These are phyloP conservation scores for Agarophyton chilense DNA, from an alignment of 23 red algal species.

Conservation along the genomic window DNA sequence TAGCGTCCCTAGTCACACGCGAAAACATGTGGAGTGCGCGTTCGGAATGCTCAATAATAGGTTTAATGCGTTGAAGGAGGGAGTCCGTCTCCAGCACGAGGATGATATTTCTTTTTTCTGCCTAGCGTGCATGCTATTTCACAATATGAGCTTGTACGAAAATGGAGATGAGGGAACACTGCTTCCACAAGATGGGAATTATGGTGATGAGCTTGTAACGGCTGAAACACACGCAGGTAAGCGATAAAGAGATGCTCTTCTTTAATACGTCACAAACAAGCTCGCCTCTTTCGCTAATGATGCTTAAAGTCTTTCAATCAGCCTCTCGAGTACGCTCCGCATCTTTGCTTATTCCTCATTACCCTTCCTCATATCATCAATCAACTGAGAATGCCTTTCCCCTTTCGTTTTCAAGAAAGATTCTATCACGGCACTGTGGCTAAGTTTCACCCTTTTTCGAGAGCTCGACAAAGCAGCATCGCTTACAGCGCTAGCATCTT, in stretches of 20 bases:
- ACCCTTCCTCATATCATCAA: slow-evolving; percentile 2
- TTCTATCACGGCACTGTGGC: neutral
- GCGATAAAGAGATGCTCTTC: slow-evolving; percentile 14
- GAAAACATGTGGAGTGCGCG: slow-evolving; percentile 37
- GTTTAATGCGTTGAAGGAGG: neutral
- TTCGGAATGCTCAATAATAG: slow-evolving; percentile 48
- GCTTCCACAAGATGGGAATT: neutral
- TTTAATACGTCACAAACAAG: slow-evolving; percentile 11
- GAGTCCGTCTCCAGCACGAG: slow-evolving; percentile 4
- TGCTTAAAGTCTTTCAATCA: slow-evolving; percentile 13
- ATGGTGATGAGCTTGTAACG: neutral
- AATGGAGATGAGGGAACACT: neutral
- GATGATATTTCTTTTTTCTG: slow-evolving; percentile 1
- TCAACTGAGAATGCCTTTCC: neutral
- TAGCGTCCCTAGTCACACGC: neutral
- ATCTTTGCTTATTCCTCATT: slow-evolving; percentile 30
- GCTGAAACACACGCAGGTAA: neutral
- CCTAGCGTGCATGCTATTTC: neutral
- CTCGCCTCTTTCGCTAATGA: no score
- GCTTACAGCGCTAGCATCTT: no score
- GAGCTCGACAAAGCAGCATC: neutral
- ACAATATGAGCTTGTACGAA: slow-evolving; percentile 20
- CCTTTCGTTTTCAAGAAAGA: neutral
- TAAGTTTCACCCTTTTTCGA: neutral
- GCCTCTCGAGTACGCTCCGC: neutral